Conservation (phyloP, 1,284 basidiomycete species). For the Leccinum pallidistipes region DNA sequence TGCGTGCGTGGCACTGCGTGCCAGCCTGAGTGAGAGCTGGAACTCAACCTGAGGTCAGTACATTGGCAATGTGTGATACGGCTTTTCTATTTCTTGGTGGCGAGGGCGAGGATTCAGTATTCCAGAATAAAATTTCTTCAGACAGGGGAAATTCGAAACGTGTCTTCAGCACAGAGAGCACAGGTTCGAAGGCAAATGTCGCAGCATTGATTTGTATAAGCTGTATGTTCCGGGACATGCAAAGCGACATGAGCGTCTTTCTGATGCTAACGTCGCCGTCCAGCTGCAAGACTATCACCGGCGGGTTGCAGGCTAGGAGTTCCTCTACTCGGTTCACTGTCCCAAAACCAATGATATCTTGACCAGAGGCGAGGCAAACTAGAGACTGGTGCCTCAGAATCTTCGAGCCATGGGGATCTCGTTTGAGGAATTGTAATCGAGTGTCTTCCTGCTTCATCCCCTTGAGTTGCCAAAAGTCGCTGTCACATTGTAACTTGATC, state of each 20-base stretch:
- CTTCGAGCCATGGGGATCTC: slow-evolving; percentile 38
- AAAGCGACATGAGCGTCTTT: slow-evolving; percentile 41
- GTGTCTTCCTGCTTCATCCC: slow-evolving; percentile 21
- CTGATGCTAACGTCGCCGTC: slow-evolving; percentile 40
- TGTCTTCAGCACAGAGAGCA: slow-evolving; percentile 49
- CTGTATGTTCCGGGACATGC: slow-evolving; percentile 34
- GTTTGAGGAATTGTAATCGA: slow-evolving; percentile 37
- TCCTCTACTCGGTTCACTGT: slow-evolving; percentile 54
- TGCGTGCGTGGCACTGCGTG: no score
- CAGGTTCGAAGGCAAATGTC: slow-evolving; percentile 59
- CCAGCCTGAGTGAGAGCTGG: no score
- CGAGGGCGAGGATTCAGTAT: slow-evolving; percentile 21
- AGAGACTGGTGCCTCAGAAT: slow-evolving; percentile 52
- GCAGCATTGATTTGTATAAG: slow-evolving; percentile 57
- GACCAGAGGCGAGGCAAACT: slow-evolving; percentile 49
- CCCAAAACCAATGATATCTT: slow-evolving; percentile 51
- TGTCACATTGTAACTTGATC: slow-evolving; percentile 40
- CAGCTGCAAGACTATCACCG: slow-evolving; percentile 53
- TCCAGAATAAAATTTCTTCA: slow-evolving; percentile 53
- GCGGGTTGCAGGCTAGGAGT: slow-evolving; percentile 45
- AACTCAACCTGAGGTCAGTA: no score
- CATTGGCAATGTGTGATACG: slow-evolving; percentile 38
- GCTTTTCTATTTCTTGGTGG: fast-evolving
- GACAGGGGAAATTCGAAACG: slow-evolving; percentile 40
- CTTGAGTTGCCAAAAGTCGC: slow-evolving; percentile 43